Base-by-base conservation (phyloP, 169 alveolate genomes). In the Plasmodium inui region DNA sequence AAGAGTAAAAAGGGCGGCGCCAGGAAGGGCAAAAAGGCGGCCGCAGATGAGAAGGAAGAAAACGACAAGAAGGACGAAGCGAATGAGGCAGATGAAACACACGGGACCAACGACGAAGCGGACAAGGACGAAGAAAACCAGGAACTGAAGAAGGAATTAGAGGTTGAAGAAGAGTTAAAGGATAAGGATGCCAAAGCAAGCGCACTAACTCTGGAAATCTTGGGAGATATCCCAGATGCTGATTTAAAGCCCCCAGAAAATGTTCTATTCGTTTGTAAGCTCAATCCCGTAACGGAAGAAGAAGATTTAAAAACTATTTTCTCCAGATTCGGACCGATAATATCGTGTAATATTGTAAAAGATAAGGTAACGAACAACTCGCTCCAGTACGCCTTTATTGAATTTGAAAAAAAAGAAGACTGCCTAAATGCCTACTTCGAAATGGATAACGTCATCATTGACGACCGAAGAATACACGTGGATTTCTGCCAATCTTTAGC, bases 221-320 rank as follows among this genome's bases (percentile, higher is more conserved):
- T 99, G 44, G 99, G 99, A 22, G 99, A 99, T 95, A 95, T 99
- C 14, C 99, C 99, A 7, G 99, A 98, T 96, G 99, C 99, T 34
- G 99, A 99, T 88, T 96, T 98, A 70, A 98, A 98, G 79, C 99
- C 99, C 10, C 99, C 99, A 19, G 99, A 99, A 84, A 99, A 98
- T 85, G 99, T 98, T 34, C 97, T 99, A 6, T 99, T 99, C 96
- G 99, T 99, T 19, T 99, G 99, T 82, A 98, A 98, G 96, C 95
- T 99, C 86, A 99, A 99, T 92, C 99, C 99, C 0, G 98, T 98
- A 12, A 99, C 99, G 1, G 98, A 98, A 89, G 99, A 98, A 41
- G 98, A 98, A 8, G 99, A 99, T 96, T 96, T 99, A n/a, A 99
- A 98, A 92, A 93, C 98, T 8, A 97, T 99, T 55, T 99, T 99